These are phyloP conservation scores for Cercophora newfieldiana DNA, from an alignment of 495 filamentous ascomycete genomes.

Conservation along the genomic window DNA sequence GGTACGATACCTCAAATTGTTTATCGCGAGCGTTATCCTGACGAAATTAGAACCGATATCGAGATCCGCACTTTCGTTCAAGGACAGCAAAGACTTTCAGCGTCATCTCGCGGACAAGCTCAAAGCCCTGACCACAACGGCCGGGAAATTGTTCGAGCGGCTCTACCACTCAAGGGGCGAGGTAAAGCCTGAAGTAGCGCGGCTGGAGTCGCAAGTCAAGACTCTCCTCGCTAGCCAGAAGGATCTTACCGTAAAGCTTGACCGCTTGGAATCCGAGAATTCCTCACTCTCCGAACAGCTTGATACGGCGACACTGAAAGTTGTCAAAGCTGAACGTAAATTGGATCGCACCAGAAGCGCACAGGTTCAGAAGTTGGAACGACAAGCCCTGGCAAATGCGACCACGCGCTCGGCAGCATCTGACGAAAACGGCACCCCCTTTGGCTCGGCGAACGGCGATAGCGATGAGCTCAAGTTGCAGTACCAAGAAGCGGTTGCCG, in stretches of 20 bases:
- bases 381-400: slow-evolving; percentile 71
- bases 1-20: slow-evolving; percentile 48
- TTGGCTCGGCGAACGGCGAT: slow-evolving; percentile 58
- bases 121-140: slow-evolving; percentile 46
- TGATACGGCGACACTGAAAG: slow-evolving; percentile 81
- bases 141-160: slow-evolving; percentile 44
- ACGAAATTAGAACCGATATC: slow-evolving; percentile 48
- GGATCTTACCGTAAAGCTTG: slow-evolving; percentile 70
- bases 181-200: slow-evolving; percentile 62
- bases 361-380: slow-evolving; percentile 89
- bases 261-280: slow-evolving; percentile 74
- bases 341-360: slow-evolving; percentile 83
- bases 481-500: slow-evolving; percentile 69
- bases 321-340: slow-evolving; percentile 92
- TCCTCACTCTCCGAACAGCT: slow-evolving; percentile 79
- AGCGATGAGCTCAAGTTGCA: slow-evolving; percentile 60
- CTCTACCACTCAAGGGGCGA: slow-evolving; percentile 43
- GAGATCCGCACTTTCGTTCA: slow-evolving; percentile 61
- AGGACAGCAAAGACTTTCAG: slow-evolving; percentile 71
- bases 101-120: slow-evolving; percentile 67
- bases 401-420: slow-evolving; percentile 52
- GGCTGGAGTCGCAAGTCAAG: slow-evolving; percentile 72
- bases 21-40: slow-evolving; percentile 36
- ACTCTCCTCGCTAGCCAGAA: slow-evolving; percentile 79
- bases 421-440: slow-evolving; percentile 57